Conservation (phyloP, 164 flowering plant species). For the Amborella trichopoda region DNA sequence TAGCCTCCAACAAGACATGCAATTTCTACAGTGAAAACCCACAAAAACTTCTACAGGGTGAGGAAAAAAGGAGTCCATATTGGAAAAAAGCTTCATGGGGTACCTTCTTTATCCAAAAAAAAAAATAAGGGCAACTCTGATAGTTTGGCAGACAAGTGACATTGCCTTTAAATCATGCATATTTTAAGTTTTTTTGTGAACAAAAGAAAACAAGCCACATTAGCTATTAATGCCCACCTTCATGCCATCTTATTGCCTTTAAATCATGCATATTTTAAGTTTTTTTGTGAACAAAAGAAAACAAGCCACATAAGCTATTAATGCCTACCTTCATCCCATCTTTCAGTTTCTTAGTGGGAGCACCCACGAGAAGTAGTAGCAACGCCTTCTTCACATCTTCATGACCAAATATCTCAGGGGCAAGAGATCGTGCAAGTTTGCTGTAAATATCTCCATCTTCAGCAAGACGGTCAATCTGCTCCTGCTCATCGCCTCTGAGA, state of each 20-base stretch:
- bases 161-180: too few relatives aligned
- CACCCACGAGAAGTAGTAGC: constrained; percentile 98
- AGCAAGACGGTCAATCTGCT: constrained; percentile 65
- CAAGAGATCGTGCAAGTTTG: constrained; percentile 78
- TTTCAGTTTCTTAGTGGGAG: constrained; percentile 82
- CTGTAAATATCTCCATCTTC: constrained; percentile 95
- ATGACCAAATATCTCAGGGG: constrained; percentile 99
- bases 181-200: too few relatives aligned
- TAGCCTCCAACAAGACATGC: too few relatives aligned
- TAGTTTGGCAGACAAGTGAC: too few relatives aligned
- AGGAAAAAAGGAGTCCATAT: too few relatives aligned
- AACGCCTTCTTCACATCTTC: constrained; percentile 95
- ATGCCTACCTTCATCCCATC: constrained; percentile 95
- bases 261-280: too few relatives aligned
- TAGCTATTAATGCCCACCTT: constrained; percentile 38
- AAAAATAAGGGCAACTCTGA: not conserved
- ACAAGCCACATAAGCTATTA: not conserved
- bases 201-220: too few relatives aligned
- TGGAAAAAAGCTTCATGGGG: too few relatives aligned
- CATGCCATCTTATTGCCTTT: constrained; percentile 99
- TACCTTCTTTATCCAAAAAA: not conserved
- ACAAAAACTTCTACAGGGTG: too few relatives aligned
- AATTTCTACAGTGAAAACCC: too few relatives aligned
- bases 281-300: too few relatives aligned
- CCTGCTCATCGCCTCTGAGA: constrained; percentile 77